Conservation (phyloP, 163 green algal genomes). For the Scenedesmus sp. region DNA sequence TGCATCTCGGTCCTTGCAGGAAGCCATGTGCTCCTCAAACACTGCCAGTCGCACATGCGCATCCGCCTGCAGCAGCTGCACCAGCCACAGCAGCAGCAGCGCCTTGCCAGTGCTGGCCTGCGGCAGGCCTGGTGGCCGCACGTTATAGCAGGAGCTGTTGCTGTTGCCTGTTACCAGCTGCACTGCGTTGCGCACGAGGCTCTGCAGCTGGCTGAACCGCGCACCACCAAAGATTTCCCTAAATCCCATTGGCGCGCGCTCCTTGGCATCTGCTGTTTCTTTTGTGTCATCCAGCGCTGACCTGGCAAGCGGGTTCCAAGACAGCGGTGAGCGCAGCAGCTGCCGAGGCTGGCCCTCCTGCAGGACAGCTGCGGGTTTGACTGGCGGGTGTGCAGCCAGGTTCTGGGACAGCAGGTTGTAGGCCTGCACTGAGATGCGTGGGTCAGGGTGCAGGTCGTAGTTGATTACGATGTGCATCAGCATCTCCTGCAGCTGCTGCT, state of each 20-base stretch:
- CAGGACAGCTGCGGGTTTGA: background rate
- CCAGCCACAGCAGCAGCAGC: slow-evolving; percentile 50
- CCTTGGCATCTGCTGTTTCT: background rate
- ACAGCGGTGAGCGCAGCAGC: background rate
- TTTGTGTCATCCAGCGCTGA: background rate
- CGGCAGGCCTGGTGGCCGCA: background rate
- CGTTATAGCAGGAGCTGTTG: slow-evolving; percentile 5
- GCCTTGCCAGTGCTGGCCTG: slow-evolving; percentile 24
- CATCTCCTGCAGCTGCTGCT: slow-evolving; percentile 27
- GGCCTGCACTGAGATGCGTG: background rate
- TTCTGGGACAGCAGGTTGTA: slow-evolving; percentile 41
- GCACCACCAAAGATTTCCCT: background rate
- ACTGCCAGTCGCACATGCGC: background rate
- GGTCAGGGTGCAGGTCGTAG: slow-evolving; percentile 25
- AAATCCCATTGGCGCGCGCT: background rate
- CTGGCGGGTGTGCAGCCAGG: slow-evolving; percentile 27
- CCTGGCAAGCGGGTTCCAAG: background rate
- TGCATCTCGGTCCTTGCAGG: background rate
- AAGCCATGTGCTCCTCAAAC: slow-evolving; percentile 30
- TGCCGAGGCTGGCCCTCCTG: background rate
- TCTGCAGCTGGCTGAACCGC: slow-evolving; percentile 24
- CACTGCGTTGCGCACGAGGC: slow-evolving; percentile 32
- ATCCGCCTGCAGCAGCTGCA: slow-evolving; percentile 47
- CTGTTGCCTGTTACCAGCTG: slow-evolving; percentile 18
- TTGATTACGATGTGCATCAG: slow-evolving; percentile 16